Evolutionary conservation across 2,329 filamentous ascomycete species (phyloP), one percentile per base, ranked within the genome.

Genomic region (Exutisphaerella laricina): DNA sequence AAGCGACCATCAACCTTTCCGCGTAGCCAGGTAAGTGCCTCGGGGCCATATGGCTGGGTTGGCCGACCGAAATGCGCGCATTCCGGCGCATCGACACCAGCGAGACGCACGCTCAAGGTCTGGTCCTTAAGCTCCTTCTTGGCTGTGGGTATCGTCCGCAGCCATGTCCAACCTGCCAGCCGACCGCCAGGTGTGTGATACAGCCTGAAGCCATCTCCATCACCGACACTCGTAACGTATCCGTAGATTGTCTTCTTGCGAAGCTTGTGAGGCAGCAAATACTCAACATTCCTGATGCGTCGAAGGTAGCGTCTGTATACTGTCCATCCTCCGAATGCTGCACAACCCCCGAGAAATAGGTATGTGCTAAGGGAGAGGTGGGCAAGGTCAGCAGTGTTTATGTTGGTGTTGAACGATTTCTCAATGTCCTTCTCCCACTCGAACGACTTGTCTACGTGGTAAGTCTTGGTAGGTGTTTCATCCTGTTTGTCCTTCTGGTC

Each of bases 121-220:
- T 56, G 40, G 14, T 46, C 49, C 16, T 56, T 56, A 18, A 57
- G 34, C 34, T 53, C 45, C 32, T 48, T 48, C 17, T 43, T 43
- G 4, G 51, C 42, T 20, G 46, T 38, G 4, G 42, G 37, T 1
- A 56, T 36, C 2, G 48, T 36, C 20, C 61, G 45, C 2, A 59
- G 35, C 56, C 56, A 60, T n/a, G 85, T 88, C 92, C 92, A 98
- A 40, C 92, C 92, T 8, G 84, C 76, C 39, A 89, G 66, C 53
- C 81, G 76, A 8, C 92, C 92, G n/a, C 90, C 90, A 0, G 92
- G 92, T 0, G 88, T 97, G 65, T 98, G 92, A 63, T 84, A 98
- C 35, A 98, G 65, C 55, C 92, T 84, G 64, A 98, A 96, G 62
- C 90, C 90, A 66, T 98, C 92, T 3, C 88, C 94, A 73, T 98